Conservation (phyloP, 768 basidiomycete species). For the Calvatia gigantea region DNA sequence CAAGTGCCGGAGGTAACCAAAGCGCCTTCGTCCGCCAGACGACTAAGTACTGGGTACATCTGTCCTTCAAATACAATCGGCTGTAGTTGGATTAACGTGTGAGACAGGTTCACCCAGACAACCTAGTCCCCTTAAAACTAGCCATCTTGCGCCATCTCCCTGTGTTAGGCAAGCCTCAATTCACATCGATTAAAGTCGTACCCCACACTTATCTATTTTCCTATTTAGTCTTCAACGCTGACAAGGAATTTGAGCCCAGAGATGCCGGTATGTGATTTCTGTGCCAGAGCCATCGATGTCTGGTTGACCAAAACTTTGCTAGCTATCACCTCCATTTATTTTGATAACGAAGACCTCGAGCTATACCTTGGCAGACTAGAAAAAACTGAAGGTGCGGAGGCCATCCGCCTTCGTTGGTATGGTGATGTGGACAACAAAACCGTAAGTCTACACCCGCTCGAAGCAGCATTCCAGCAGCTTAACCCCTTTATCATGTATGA, state of each 20-base stretch:
- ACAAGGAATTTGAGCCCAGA: conserved; percentile 86
- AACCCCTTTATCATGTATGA: neutral
- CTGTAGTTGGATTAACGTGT: neutral
- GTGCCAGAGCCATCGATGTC: neutral
- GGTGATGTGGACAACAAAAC: conserved; percentile 82
- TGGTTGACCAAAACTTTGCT: neutral
- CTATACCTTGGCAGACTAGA: conserved; percentile 95
- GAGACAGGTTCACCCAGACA: conserved; percentile 80
- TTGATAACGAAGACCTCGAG: conserved; percentile 93
- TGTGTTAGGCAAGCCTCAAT: conserved; percentile 65
- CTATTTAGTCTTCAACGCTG: conserved; percentile 78
- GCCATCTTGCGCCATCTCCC: conserved; percentile 91
- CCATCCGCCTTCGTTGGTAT: conserved; percentile 95
- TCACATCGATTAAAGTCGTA: no score
- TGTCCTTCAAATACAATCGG: neutral
- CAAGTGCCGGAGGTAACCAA: conserved; percentile 91
- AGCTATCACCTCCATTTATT: conserved; percentile 97
- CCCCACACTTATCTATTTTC: neutral
- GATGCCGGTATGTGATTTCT: conserved; percentile 58
- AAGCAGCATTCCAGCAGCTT: neutral
- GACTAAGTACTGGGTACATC: conserved; percentile 93
- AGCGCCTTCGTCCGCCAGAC: conserved; percentile 98
- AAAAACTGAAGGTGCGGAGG: conserved; percentile 98
- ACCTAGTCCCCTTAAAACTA: conserved; percentile 89
- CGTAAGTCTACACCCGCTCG: conserved; percentile 37